These are phyloP conservation scores for Aspergillus oerlinghausenensis DNA, from an alignment of 2,329 filamentous ascomycete species.

Conservation along the genomic window DNA sequence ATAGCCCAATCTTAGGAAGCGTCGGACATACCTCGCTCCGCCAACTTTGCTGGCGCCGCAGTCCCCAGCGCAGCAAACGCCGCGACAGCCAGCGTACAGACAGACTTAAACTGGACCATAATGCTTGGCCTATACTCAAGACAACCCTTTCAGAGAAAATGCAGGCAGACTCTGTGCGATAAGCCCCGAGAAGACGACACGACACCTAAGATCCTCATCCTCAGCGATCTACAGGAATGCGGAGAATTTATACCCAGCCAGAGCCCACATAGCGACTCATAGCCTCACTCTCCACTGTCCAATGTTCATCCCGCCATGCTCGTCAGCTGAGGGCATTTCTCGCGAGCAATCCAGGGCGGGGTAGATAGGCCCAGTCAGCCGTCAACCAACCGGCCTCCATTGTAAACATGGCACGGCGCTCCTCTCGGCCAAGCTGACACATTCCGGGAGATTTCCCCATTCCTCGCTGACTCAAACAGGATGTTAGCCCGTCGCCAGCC, in stretches of 20 bases:
- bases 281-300: background rate
- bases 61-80: slow-evolving; percentile 10
- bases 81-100: slow-evolving; percentile 6
- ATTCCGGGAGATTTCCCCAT: background rate
- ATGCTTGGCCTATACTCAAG: background rate
- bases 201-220: background rate
- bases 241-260: background rate
- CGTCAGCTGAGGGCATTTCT: background rate
- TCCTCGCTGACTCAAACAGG: background rate
- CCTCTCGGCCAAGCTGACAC: background rate
- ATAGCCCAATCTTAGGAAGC: background rate
- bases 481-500: background rate
- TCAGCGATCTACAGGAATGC: background rate
- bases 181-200: background rate
- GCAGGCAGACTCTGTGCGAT: background rate
- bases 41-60: slow-evolving; percentile 18
- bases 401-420: background rate
- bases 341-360: background rate
- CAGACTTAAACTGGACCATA: background rate
- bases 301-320: background rate
- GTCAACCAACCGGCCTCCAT: background rate
- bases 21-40: background rate
- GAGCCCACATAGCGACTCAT: background rate
- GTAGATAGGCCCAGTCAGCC: background rate
- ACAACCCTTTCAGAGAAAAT: background rate